A percentile compares a stretch with the other conserved stretches of the same genome.
Conservation (phyloP, 1,139 yeast genomes). For the Hemisphaericaspora subhashii region DNA sequence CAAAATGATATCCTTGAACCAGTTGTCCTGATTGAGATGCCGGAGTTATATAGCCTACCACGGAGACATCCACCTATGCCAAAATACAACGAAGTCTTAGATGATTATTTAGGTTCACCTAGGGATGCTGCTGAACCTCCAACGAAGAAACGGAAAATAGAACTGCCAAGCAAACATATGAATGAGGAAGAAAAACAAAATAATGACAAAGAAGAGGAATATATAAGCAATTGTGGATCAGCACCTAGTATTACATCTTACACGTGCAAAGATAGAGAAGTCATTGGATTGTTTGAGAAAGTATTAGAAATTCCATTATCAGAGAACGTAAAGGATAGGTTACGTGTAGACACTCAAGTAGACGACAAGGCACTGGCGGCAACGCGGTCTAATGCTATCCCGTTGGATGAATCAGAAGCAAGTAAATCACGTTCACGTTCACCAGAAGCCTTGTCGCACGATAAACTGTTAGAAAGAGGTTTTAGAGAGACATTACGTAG, state of each 20-base stretch:
- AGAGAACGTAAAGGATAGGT: neutral
- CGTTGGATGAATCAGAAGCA: too few species aligned
- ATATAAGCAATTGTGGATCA: too few species aligned
- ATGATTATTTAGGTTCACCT: neutral
- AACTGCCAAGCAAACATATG: neutral
- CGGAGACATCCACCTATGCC: neutral
- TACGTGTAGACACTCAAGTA: neutral
- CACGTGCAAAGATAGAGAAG: neutral
- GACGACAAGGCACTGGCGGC: too few species aligned
- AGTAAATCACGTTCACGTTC: neutral
- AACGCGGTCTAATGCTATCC: neutral
- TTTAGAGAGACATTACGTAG: neutral
- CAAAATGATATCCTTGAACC: conserved; percentile 1
- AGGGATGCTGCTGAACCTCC: neutral
- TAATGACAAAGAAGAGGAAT: neutral
- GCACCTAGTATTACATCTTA: too few species aligned
- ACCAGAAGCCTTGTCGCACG: neutral
- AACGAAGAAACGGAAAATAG: neutral
- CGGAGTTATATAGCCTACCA: neutral
- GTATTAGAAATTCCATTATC: neutral
- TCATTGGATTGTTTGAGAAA: neutral
- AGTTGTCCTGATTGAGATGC: neutral
- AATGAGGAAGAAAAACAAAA: neutral
- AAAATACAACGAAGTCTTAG: neutral
- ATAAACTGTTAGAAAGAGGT: neutral